Percentiles rank a stretch among this genome's conserved stretches.
Evolutionary conservation across 1,284 basidiomycete genomes (phyloP).

Genomic region (Puccinia novopanici): DNA sequence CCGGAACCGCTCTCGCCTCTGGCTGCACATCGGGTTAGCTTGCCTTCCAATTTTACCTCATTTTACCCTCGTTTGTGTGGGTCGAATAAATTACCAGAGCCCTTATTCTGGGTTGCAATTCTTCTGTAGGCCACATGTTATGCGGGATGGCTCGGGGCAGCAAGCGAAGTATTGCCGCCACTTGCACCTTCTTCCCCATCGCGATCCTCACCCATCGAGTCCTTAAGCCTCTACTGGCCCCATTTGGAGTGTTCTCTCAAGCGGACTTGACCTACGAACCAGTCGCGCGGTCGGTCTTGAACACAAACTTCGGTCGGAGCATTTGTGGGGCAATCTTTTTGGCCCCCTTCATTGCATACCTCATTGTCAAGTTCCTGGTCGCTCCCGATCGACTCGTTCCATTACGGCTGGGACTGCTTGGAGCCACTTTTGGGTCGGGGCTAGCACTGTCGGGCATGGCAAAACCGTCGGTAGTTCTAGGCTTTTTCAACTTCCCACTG

Average conservation of each 20-base stretch:
- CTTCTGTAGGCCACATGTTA: conserved; percentile 33
- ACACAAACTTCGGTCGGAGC: neutral
- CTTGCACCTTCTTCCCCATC: conserved; percentile 29
- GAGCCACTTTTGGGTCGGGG: conserved; percentile 29
- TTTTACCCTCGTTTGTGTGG: neutral
- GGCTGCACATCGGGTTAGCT: conserved; percentile 39
- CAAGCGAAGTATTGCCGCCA: conserved; percentile 34
- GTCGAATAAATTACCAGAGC: neutral
- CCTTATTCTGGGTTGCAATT: neutral
- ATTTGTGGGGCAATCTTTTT: conserved; percentile 2
- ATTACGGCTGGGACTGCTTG: conserved; percentile 7
- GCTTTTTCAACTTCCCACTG: conserved; percentile 36
- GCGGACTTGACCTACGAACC: neutral
- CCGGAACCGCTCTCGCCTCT: conserved; percentile 17
- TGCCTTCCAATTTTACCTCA: neutral
- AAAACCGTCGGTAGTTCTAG: conserved; percentile 32
- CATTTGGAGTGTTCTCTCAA: neutral
- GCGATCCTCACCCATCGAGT: conserved; percentile 41
- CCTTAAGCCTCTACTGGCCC: conserved; percentile 10
- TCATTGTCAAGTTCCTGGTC: neutral
- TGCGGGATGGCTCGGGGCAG: conserved; percentile 40
- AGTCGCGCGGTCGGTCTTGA: neutral
- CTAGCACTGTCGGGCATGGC: conserved; percentile 32
- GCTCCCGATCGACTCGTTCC: conserved; percentile 11
- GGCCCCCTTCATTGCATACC: conserved; percentile 12